Evolutionary conservation across 371 early-diverging fungal genomes (phyloP), one percentile per base, ranked within the genome.

Genomic region (Haplosporangium sp.): DNA sequence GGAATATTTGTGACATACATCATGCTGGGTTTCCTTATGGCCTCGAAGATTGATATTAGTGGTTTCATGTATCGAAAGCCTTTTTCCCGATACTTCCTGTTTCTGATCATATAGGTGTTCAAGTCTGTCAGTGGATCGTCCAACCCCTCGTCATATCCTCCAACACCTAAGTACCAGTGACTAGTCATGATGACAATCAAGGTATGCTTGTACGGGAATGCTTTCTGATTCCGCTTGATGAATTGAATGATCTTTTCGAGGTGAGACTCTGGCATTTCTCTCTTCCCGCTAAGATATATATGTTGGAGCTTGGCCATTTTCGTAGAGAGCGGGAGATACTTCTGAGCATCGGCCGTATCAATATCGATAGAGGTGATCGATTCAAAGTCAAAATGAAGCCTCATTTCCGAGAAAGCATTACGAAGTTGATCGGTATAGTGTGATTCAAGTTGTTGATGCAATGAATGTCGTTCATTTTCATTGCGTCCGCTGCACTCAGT

Each of bases 11-110:
- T 19, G 11, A 65, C 50, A 2, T 50, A 19, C 7, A 71, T 37
- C 0, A 4, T 27, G 27, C 20, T 15, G 2, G 65, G 71, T 4
- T 52, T 8, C 13, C 71, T 53, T 2, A 65, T 42, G 0, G 71
- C 71, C 44, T 60, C 50, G 34, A 52, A 65, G 9, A 71, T 58
- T 5, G 17, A 17, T 2, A 65, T 48, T 38, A 50, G 38, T 27
- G 61, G 45, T 35, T 42, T 70, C 64, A 35, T 48, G 39, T 48
- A 48, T 13, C 13, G 48, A 13, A 17, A 48, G 2, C 2, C 13
- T 48, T 17, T 5, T 13, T 17, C 48, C 17, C 48, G 48, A n/a
- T 1, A 13, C 8, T n/a, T 17, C 48, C 17, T 48, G 44, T 11
- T 44, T 44, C 13, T 9, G 44, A 13, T 13, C 48, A 11, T 44